These are phyloP conservation scores for Globisporangium barbulae DNA, from an alignment of 352 stramenopile species.

Conservation along the genomic window DNA sequence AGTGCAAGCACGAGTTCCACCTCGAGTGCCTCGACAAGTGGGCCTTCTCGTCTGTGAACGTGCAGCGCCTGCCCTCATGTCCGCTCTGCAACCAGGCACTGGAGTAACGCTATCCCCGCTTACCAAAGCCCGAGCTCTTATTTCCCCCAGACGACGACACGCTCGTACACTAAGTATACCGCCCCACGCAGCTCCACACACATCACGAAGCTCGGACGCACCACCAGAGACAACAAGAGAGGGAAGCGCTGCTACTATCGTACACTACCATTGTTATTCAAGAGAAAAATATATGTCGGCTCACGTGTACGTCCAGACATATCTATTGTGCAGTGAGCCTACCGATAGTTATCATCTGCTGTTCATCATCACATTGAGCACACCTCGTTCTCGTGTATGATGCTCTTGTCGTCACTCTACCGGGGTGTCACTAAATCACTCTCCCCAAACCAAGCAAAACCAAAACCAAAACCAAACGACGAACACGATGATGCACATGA, in stretches of 20 bases:
- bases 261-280: neutral
- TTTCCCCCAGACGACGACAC: neutral
- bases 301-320: neutral
- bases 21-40: slow-evolving; percentile 88
- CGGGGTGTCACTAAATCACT: neutral
- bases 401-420: neutral
- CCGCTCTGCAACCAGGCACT: slow-evolving; percentile 82
- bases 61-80: slow-evolving; percentile 63
- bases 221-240: neutral
- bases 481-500: slow-evolving; percentile 10
- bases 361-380: neutral
- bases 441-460: neutral
- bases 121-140: neutral
- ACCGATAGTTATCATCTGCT: too few relatives aligned
- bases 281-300: neutral
- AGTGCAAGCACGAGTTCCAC: slow-evolving; percentile 88
- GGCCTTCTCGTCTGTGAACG: slow-evolving; percentile 76
- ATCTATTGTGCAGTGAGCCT: neutral
- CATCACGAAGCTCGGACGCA: neutral
- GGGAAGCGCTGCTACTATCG: neutral
- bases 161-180: slow-evolving; percentile 2
- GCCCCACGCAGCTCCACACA: neutral
- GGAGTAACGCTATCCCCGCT: slow-evolving; percentile 31
- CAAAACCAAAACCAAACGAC: neutral
- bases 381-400: too few relatives aligned